These are phyloP conservation scores for Colletotrichum horii DNA, from an alignment of 2,329 filamentous ascomycete genomes.

Conservation along the genomic window DNA sequence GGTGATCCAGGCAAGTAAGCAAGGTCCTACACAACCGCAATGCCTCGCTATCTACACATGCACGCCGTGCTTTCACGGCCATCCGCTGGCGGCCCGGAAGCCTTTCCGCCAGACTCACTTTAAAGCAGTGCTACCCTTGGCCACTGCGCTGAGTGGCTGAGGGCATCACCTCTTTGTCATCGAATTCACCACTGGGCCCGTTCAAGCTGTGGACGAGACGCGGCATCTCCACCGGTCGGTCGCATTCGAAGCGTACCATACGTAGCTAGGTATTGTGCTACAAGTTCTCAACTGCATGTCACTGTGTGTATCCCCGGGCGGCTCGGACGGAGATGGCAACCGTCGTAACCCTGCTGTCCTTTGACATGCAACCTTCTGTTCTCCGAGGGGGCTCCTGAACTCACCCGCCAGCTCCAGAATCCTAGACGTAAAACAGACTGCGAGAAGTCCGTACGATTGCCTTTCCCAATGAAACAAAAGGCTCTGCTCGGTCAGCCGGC, in stretches of 20 bases:
- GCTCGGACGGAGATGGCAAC: conserved; percentile 7
- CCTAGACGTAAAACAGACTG: neutral
- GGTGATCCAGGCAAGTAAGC: neutral
- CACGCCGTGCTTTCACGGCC: neutral
- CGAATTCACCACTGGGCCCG: neutral
- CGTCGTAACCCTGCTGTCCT: neutral
- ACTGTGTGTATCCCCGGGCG: conserved; percentile 1
- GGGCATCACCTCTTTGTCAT: neutral
- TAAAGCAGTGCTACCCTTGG: neutral
- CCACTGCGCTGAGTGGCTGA: neutral
- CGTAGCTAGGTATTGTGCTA: neutral
- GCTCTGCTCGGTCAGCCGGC: neutral
- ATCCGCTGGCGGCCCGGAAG: neutral
- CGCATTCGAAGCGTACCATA: neutral
- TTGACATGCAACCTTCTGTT: neutral
- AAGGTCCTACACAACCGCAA: neutral
- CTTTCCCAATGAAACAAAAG: conserved; percentile 1
- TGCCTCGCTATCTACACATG: neutral
- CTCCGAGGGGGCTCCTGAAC: neutral
- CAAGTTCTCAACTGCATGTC: neutral
- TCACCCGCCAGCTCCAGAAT: neutral
- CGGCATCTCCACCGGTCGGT: neutral
- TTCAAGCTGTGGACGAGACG: neutral
- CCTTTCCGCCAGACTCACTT: neutral
- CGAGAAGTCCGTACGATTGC: neutral